A percentile compares a stretch with the other conserved stretches of the same genome.
Evolutionary conservation across 495 filamentous ascomycete species (phyloP).

Genomic region (Penicillium lagena): DNA sequence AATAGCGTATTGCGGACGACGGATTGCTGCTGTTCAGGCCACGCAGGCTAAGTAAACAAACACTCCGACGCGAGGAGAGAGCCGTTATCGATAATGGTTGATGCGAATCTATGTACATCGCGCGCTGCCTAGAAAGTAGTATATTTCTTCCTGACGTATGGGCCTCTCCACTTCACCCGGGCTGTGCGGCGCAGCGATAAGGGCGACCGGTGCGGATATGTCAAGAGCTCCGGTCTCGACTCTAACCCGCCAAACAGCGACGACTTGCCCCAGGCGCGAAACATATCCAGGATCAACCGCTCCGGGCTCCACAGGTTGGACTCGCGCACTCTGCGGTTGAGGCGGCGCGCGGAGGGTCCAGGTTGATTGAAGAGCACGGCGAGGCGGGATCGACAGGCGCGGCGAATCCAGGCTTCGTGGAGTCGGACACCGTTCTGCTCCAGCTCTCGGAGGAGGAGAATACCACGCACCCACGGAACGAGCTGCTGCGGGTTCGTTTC

Average conservation of each 20-base stretch:
- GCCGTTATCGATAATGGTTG: too few species aligned
- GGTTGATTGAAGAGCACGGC: slow-evolving; percentile 40
- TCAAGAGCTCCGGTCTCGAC: slow-evolving; percentile 6
- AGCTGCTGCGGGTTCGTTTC: slow-evolving; percentile 10
- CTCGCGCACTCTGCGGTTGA: slow-evolving; percentile 31
- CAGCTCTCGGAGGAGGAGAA: slow-evolving; percentile 45
- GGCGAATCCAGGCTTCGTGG: slow-evolving; percentile 21
- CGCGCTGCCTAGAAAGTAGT: too few species aligned
- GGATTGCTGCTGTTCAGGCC: too few species aligned
- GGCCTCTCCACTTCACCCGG: neutral
- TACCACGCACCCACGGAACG: slow-evolving; percentile 42
- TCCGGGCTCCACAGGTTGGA: slow-evolving; percentile 27
- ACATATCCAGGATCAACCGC: slow-evolving; percentile 23
- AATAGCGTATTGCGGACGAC: too few species aligned
- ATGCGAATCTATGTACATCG: too few species aligned
- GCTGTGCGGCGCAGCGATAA: slow-evolving; percentile 7
- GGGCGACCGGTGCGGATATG: slow-evolving; percentile 19
- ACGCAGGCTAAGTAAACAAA: too few species aligned
- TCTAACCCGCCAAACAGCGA: slow-evolving; percentile 19
- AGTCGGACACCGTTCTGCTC: slow-evolving; percentile 41
- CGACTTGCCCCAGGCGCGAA: slow-evolving; percentile 28
- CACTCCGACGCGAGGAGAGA: too few species aligned
- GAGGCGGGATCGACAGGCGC: slow-evolving; percentile 43
- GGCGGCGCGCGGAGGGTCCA: slow-evolving; percentile 17
- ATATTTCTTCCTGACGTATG: too few species aligned